These are phyloP conservation scores for Isatis tinctoria DNA, from an alignment of 345 rosid genomes.

Conservation along the genomic window DNA sequence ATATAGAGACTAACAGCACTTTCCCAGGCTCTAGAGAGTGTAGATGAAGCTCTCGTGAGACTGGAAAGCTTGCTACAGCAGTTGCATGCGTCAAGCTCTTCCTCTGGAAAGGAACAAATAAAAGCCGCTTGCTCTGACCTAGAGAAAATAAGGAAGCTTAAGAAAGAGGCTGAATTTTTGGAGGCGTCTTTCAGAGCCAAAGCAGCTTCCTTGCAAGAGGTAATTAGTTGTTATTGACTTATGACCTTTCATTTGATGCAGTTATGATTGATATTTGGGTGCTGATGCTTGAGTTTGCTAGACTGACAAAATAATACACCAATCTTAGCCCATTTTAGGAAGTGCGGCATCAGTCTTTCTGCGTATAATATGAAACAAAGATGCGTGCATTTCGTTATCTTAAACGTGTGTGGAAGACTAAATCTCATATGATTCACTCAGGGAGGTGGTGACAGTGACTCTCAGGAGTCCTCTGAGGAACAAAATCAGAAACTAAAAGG, in stretches of 20 bases:
- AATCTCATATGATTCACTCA: conserved; percentile 33
- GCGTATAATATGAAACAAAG: background rate
- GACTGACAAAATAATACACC: background rate
- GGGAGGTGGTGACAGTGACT: conserved; percentile 56
- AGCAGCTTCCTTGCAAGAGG: conserved; percentile 85
- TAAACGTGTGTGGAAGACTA: conserved; percentile 8
- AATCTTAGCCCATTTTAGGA: background rate
- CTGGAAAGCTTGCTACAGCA: conserved; percentile 81
- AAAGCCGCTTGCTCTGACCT: conserved; percentile 97
- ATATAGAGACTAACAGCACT: conserved; percentile 7
- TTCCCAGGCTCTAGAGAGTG: conserved; percentile 83
- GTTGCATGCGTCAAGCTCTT: conserved; percentile 68
- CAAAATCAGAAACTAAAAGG: conserved; percentile 43
- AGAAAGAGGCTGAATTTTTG: conserved; percentile 96
- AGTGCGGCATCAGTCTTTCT: background rate
- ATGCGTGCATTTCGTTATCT: conserved; percentile 9
- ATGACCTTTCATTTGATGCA: background rate
- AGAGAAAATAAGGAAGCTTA: conserved; percentile 90
- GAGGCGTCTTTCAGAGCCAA: conserved; percentile 97
- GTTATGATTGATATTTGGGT: background rate
- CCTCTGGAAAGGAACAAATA: conserved; percentile 79
- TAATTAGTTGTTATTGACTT: conserved; percentile 20
- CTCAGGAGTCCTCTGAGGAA: conserved; percentile 41
- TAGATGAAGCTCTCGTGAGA: conserved; percentile 79
- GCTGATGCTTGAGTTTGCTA: background rate